A percentile compares a stretch with the other conserved stretches of the same genome.
phyloP scores from a whole-genome alignment of 371 early-diverging fungal genomes.

The Entomophthora muscae region DNA sequence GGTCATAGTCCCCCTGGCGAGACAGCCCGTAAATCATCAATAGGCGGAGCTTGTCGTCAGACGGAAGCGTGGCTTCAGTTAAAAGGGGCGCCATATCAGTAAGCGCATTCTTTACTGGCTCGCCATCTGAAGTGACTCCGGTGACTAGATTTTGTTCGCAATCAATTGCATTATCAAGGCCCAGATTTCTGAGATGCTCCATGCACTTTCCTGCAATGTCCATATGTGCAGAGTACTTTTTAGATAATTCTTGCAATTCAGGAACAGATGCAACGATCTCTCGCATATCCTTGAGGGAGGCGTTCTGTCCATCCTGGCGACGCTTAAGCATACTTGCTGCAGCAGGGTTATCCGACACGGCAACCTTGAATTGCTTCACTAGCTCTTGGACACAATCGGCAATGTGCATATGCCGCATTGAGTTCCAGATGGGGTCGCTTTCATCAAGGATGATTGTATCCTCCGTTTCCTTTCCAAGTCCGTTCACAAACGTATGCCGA shows the following conservation, averaged over 20 bases:
- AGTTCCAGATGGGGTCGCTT: constrained; percentile 51
- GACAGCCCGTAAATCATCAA: constrained; percentile 50
- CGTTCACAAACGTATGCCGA: constrained; percentile 20
- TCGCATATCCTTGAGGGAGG: constrained; percentile 67
- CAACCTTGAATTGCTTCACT: constrained; percentile 59
- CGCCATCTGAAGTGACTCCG: constrained; percentile 72
- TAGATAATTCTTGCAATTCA: constrained; percentile 82
- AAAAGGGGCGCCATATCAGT: constrained; percentile 68
- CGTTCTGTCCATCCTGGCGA: constrained; percentile 19
- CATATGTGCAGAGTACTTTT: constrained; percentile 80
- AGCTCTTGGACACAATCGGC: constrained; percentile 74
- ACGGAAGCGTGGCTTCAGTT: constrained; percentile 44
- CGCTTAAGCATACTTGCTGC: constrained; percentile 16
- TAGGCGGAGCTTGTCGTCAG: constrained; percentile 65
- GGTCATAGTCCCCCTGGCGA: constrained; percentile 31
- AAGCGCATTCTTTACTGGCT: constrained; percentile 45
- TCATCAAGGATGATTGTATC: constrained; percentile 46
- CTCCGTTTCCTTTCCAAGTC: constrained; percentile 24
- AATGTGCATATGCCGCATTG: constrained; percentile 84
- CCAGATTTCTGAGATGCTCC: constrained; percentile 46
- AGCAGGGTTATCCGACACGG: constrained; percentile 37
- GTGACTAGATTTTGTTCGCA: constrained; percentile 62
- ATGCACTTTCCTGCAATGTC: constrained; percentile 82
- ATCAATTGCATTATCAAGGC: constrained; percentile 61
- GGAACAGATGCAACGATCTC: constrained; percentile 76